Evolutionary conservation across 1,139 yeast species (phyloP).

Genomic region (Yamadazyma epiphylla): DNA sequence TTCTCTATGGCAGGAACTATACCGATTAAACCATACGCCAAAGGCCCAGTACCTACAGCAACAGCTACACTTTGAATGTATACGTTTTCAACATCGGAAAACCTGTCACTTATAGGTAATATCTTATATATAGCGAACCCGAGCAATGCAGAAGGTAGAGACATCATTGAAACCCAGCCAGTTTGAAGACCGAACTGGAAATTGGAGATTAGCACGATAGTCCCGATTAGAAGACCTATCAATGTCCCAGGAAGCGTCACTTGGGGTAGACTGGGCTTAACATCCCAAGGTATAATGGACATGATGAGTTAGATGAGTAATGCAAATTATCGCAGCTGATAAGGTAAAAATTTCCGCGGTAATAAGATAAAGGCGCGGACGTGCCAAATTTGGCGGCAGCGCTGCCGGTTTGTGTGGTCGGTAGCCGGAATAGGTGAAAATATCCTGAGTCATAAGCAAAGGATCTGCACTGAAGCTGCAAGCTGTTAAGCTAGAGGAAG

Average conservation of each 20-base stretch:
- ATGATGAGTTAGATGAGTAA: too few relatives aligned
- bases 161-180: slow-evolving; percentile 99
- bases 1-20: slow-evolving; percentile 96
- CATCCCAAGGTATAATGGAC: slow-evolving; percentile 21
- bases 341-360: too few relatives aligned
- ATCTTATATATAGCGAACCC: slow-evolving; percentile 79
- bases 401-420: too few relatives aligned
- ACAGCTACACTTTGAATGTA: slow-evolving; percentile 90
- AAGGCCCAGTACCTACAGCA: slow-evolving; percentile 96
- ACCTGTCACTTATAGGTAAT: slow-evolving; percentile 43
- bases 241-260: slow-evolving; percentile 68
- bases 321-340: too few relatives aligned
- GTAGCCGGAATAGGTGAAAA: too few relatives aligned
- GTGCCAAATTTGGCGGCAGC: too few relatives aligned
- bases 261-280: slow-evolving; percentile 49
- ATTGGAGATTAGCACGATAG: slow-evolving; percentile 78
- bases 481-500: too few relatives aligned
- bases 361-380: too few relatives aligned
- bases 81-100: slow-evolving; percentile 91
- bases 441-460: too few relatives aligned
- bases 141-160: slow-evolving; percentile 87
- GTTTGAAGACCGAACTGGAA: slow-evolving; percentile 96
- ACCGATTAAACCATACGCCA: slow-evolving; percentile 92
- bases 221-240: slow-evolving; percentile 74
- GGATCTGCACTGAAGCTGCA: too few relatives aligned